These are phyloP conservation scores for Drechslera avenae DNA, from an alignment of 2,329 filamentous ascomycete species.

Conservation along the genomic window DNA sequence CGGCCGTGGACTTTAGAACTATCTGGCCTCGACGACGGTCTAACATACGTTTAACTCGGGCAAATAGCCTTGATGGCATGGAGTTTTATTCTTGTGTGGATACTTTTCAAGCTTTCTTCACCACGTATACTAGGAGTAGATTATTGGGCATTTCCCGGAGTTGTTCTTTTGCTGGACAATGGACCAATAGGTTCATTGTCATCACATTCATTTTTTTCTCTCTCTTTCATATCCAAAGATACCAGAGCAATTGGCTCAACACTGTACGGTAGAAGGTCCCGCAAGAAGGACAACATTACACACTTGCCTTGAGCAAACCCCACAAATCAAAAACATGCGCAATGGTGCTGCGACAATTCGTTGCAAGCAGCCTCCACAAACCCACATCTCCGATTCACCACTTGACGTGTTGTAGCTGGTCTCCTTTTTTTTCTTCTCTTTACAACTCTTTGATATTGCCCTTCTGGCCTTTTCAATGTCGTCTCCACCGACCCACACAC, in stretches of 20 bases:
- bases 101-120: conserved; percentile 18
- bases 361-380: conserved; percentile 10
- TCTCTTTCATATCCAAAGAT: conserved; percentile 39
- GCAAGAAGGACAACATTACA: conserved; percentile 26
- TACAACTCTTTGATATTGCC: not conserved
- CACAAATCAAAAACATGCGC: conserved; percentile 21
- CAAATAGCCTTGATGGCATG: conserved; percentile 42
- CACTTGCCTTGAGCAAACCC: conserved; percentile 17
- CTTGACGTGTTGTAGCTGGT: too few relatives aligned
- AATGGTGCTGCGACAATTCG: conserved; percentile 17
- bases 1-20: conserved; percentile 30
- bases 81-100: conserved; percentile 24
- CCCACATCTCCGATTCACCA: not conserved
- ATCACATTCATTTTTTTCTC: conserved; percentile 35
- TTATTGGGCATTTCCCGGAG: conserved; percentile 30
- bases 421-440: too few relatives aligned
- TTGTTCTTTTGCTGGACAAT: conserved; percentile 19
- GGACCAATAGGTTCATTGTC: conserved; percentile 20
- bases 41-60: conserved; percentile 41
- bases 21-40: conserved; percentile 22
- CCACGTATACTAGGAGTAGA: conserved; percentile 17
- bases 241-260: conserved; percentile 45
- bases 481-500: not conserved
- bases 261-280: conserved; percentile 41
- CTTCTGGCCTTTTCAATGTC: not conserved